Evolutionary conservation across 2,329 filamentous ascomycete genomes (phyloP).

Genomic region (Lojkania enalia): DNA sequence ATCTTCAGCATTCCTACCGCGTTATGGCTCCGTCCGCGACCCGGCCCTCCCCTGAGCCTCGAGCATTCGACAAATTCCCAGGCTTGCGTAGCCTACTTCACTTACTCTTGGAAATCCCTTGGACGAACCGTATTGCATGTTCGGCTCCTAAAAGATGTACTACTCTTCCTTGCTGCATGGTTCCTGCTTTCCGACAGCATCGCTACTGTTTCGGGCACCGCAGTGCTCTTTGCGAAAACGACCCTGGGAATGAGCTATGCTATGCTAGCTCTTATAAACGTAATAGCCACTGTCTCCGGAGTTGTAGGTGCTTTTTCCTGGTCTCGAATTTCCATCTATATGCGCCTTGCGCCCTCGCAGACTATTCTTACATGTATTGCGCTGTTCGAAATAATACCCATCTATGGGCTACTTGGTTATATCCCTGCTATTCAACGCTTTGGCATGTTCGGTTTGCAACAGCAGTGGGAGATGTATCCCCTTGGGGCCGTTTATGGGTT

Average conservation of each 20-base stretch:
- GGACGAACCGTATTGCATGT: constrained; percentile 79
- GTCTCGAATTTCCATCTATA: constrained; percentile 72
- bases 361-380: constrained; percentile 91
- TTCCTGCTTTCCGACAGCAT: constrained; percentile 93
- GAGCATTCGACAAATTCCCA: constrained; percentile 33
- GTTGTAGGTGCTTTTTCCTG: constrained; percentile 89
- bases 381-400: constrained; percentile 87
- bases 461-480: constrained; percentile 96
- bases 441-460: constrained; percentile 83
- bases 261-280: constrained; percentile 87
- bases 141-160: constrained; percentile 69
- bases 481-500: constrained; percentile 89
- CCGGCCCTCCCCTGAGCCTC: constrained; percentile 70
- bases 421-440: constrained; percentile 74
- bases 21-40: constrained; percentile 83
- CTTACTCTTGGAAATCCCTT: constrained; percentile 83
- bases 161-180: constrained; percentile 85
- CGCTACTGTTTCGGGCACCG: constrained; percentile 91
- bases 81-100: constrained; percentile 71
- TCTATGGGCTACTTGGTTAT: constrained; percentile 89
- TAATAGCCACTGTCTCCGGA: constrained; percentile 83
- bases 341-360: constrained; percentile 75
- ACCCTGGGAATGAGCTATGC: constrained; percentile 86
- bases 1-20: constrained; percentile 86
- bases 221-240: constrained; percentile 94